Base-by-base conservation (phyloP, 2,329 filamentous ascomycete genomes). In the Diaporthe australafricana region DNA sequence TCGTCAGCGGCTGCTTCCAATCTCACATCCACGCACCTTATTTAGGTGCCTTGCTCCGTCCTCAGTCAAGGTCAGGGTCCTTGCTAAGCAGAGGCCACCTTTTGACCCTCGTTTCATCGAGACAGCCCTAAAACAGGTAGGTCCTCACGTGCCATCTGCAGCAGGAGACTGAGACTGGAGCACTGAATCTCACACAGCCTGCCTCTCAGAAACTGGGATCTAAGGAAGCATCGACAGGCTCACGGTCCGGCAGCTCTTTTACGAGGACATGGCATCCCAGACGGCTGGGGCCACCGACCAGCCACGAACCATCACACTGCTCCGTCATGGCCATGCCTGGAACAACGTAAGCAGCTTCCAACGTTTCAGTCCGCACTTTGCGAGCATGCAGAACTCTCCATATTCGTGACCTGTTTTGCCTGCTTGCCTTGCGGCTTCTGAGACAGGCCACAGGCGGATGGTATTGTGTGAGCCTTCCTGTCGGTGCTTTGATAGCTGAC, bases 311-410 rank as follows among this genome's bases (percentile, higher is more conserved):
- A 71, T 71, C 45, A 63, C 70, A 27, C 55, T 71, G 52, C 70
- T 71, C 35, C 70, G 70, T 12, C 70, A 71, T n/a, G 70, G 70
- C 63, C 70, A 71, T 68, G 70, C 70, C 45, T 71, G 70, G 70
- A 71, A 71, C 45, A 71, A 71, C 45, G 32, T 35, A 9, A 35
- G 32, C 32, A 35, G 32, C 32, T 35, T 35, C 9, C 32, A 9
- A 35, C n/a, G n/a, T n/a, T n/a, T n/a, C n/a, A n/a, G n/a, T n/a
- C n/a, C n/a, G n/a, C n/a, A n/a, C n/a, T n/a, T n/a, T n/a, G n/a
- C n/a, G n/a, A n/a, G n/a, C n/a, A n/a, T n/a, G n/a, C n/a, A n/a
- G n/a, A n/a, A n/a, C n/a, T n/a, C n/a, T n/a, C n/a, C n/a, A n/a
- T n/a, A n/a, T n/a, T n/a, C n/a, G n/a, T n/a, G n/a, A n/a, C n/a